These are phyloP conservation scores for Osmanthus fragrans DNA, from an alignment of 257 asterid species.

Conservation along the genomic window DNA sequence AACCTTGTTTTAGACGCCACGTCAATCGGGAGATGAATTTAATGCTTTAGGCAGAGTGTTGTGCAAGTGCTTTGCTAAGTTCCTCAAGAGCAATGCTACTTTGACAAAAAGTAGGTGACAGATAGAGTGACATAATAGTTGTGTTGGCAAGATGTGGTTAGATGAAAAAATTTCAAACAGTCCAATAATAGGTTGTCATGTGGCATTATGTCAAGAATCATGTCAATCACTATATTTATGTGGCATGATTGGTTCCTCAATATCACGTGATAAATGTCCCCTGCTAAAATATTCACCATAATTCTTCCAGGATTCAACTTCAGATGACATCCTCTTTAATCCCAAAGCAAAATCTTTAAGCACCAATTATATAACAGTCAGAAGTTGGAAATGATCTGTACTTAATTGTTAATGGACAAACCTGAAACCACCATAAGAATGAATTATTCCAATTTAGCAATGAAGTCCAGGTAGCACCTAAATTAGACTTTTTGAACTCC, in stretches of 20 bases:
- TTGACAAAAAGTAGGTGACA: too few species aligned
- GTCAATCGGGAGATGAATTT: conserved; percentile 31
- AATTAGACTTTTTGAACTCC: neutral
- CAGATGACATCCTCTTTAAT: conserved; percentile 35
- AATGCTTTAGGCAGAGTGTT: conserved; percentile 42
- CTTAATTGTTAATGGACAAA: neutral
- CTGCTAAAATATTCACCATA: neutral
- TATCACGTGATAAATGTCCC: too few species aligned
- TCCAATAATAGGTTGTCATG: too few species aligned
- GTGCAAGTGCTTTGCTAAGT: conserved; percentile 73
- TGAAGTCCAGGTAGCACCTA: conserved; percentile 2
- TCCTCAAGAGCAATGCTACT: conserved; percentile 21
- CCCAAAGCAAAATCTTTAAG: conserved; percentile 19
- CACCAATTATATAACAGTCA: neutral
- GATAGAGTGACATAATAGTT: too few species aligned
- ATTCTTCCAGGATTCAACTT: conserved; percentile 28
- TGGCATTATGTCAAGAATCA: too few species aligned
- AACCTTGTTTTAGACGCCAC: conserved; percentile 28
- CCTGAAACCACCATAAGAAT: neutral
- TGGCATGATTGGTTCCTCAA: too few species aligned
- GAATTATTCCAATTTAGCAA: conserved; percentile 2
- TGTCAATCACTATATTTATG: too few species aligned
- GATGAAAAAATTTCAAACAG: too few species aligned
- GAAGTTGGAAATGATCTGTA: conserved; percentile 9
- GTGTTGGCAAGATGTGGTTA: too few species aligned